These are phyloP conservation scores for Parastagonospora avenae DNA, from an alignment of 2,329 filamentous ascomycete genomes.

Conservation along the genomic window DNA sequence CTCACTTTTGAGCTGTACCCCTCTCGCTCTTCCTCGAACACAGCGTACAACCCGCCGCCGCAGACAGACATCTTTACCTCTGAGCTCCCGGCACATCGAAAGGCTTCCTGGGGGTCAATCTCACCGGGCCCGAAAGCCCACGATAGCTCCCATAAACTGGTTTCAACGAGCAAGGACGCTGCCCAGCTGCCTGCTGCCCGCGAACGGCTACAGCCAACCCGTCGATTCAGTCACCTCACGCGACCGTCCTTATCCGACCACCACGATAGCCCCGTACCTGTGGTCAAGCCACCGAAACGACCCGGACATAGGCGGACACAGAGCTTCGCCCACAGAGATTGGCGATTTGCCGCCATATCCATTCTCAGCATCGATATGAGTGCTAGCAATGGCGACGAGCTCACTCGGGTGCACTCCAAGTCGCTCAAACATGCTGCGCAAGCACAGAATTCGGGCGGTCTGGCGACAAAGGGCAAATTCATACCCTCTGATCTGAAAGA, in stretches of 20 bases:
- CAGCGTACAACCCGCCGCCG: constrained; percentile 47
- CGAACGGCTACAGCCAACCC: constrained; percentile 23
- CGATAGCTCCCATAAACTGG: constrained; percentile 18
- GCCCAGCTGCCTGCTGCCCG: constrained; percentile 13
- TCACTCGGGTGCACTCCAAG: constrained; percentile 40
- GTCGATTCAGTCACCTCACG: constrained; percentile 39
- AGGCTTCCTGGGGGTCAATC: constrained; percentile 44
- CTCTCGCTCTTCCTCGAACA: constrained; percentile 38
- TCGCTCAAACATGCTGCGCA: constrained; percentile 51
- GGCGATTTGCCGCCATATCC: constrained; percentile 78
- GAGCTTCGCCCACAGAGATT: constrained; percentile 62
- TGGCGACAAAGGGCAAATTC: constrained; percentile 82
- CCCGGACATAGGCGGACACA: constrained; percentile 27
- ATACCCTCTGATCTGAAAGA: constrained; percentile 71
- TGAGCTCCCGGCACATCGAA: constrained; percentile 50
- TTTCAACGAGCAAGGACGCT: constrained; percentile 34
- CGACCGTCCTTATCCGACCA: constrained; percentile 44
- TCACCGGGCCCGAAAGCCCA: constrained; percentile 18
- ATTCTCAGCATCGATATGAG: constrained; percentile 83
- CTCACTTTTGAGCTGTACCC: constrained; percentile 64
- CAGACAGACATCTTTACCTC: constrained; percentile 54
- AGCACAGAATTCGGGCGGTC: constrained; percentile 55
- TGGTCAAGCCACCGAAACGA: constrained; percentile 44
- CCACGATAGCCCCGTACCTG: constrained; percentile 42
- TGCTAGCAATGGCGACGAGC: constrained; percentile 34